These are phyloP conservation scores for Eucalyptus urophylla DNA, from an alignment of 345 rosid genomes.

Conservation along the genomic window DNA sequence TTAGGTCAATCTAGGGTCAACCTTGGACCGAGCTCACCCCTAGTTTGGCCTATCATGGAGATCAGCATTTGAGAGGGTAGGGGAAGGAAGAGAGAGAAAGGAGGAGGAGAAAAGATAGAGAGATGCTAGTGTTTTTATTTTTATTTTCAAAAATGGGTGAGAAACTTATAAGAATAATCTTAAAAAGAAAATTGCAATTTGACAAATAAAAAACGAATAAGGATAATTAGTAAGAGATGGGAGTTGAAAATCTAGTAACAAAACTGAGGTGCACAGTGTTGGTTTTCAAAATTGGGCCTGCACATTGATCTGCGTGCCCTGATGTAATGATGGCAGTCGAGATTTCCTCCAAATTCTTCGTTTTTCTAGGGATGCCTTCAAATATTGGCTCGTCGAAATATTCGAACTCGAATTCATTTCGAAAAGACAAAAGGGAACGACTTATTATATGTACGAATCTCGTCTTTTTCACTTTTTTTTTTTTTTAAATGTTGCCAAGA, in stretches of 20 bases:
- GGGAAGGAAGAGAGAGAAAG: not conserved
- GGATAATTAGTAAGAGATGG: not conserved
- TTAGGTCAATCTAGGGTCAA: fast-evolving
- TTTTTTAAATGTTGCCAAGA: not conserved
- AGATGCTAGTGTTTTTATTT: not conserved
- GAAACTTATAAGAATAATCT: not conserved
- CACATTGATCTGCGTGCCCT: not conserved
- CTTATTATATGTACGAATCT: not conserved
- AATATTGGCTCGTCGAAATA: not conserved
- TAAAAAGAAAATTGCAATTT: not conserved
- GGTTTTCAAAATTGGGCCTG: not conserved
- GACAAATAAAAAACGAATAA: not conserved
- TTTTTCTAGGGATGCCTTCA: not conserved
- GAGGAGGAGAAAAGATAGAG: not conserved
- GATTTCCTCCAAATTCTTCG: not conserved
- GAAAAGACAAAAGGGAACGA: not conserved
- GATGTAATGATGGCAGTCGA: not conserved
- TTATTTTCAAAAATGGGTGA: not conserved
- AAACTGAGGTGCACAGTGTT: not conserved
- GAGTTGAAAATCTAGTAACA: not conserved
- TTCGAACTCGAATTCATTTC: not conserved
- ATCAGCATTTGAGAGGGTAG: not conserved
- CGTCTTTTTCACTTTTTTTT: not conserved
- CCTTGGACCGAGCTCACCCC: too few relatives aligned
- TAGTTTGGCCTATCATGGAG: not conserved